phyloP scores from a whole-genome alignment of 768 basidiomycete species.

The Trametes punicea region DNA sequence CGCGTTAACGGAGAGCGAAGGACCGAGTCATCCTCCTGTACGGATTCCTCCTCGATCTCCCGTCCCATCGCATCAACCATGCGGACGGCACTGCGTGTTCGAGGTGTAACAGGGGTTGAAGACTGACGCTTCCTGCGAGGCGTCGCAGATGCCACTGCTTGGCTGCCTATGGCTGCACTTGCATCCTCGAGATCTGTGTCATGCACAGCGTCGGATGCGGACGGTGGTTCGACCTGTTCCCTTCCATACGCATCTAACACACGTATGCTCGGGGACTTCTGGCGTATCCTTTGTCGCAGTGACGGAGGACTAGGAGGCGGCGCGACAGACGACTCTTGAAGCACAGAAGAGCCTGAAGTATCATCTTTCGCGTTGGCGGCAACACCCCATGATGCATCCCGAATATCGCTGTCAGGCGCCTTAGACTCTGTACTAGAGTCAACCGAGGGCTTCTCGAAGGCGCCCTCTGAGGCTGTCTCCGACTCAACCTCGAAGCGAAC shows the following conservation, averaged over 20 bases:
- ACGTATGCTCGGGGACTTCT: conserved; percentile 51
- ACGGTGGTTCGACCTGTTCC: conserved; percentile 28
- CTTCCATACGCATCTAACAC: conserved; percentile 73
- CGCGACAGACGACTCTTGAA: conserved; percentile 6
- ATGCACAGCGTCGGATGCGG: neutral
- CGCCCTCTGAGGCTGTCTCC: conserved; percentile 29
- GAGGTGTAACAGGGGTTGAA: conserved; percentile 22
- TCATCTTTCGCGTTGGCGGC: conserved; percentile 1
- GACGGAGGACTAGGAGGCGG: conserved; percentile 29
- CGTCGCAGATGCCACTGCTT: neutral
- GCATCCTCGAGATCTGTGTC: neutral
- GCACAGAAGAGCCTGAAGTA: conserved; percentile 2
- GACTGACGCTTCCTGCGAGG: conserved; percentile 4
- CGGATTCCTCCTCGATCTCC: conserved; percentile 41
- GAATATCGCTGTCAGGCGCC: neutral
- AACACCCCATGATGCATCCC: neutral
- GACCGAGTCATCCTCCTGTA: conserved; percentile 23
- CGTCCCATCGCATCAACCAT: conserved; percentile 70
- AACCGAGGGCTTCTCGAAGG: conserved; percentile 10
- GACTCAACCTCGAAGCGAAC: conserved; percentile 65
- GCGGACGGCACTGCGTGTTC: conserved; percentile 45
- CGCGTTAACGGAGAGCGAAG: conserved; percentile 33
- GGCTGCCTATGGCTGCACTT: neutral
- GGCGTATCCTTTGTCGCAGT: conserved; percentile 33
- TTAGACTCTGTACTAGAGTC: conserved; percentile 10